phyloP scores from a whole-genome alignment of 1,139 yeast species.

The Casaregolazyma lundiana region DNA sequence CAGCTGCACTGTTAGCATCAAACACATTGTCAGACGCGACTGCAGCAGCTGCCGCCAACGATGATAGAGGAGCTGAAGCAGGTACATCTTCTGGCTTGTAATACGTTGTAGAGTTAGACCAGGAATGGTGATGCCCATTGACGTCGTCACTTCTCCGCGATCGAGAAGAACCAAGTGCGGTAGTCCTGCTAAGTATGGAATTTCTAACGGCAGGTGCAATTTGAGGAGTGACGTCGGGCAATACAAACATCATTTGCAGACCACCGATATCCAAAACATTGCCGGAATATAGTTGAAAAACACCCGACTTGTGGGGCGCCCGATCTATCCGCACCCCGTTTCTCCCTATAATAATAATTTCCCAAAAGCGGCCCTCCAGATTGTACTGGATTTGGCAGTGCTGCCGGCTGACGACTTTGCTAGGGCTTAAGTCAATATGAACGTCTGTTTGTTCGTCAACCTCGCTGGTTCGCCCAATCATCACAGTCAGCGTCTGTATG shows the following conservation, averaged over 20 bases:
- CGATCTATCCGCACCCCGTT: constrained; percentile 87
- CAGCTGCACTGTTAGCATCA: no score
- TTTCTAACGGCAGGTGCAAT: constrained; percentile 22
- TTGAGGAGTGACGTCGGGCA: constrained; percentile 83
- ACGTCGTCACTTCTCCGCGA: not conserved
- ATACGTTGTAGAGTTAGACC: not conserved
- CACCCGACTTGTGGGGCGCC: constrained; percentile 48
- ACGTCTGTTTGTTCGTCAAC: constrained; percentile 36
- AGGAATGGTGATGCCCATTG: not conserved
- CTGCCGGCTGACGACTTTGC: constrained; percentile 86
- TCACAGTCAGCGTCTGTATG: constrained; percentile 71
- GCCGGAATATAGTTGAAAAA: constrained; percentile 62
- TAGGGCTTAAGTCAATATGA: constrained; percentile 93
- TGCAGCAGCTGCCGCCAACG: constrained; percentile 10
- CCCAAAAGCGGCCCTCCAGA: constrained; percentile 75
- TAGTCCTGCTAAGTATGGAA: constrained; percentile 1
- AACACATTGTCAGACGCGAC: constrained; percentile 4
- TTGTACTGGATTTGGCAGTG: constrained; percentile 86
- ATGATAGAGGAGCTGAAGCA: not conserved
- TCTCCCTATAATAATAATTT: constrained; percentile 73
- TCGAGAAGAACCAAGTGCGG: constrained; percentile 1
- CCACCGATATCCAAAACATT: constrained; percentile 92
- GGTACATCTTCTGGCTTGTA: not conserved
- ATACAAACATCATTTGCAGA: constrained; percentile 96
- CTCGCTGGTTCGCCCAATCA: constrained; percentile 83